A percentile compares a stretch with the other conserved stretches of the same genome.
Conservation (phyloP, 1,139 yeast species). For the Lodderomyces beijingensis region DNA sequence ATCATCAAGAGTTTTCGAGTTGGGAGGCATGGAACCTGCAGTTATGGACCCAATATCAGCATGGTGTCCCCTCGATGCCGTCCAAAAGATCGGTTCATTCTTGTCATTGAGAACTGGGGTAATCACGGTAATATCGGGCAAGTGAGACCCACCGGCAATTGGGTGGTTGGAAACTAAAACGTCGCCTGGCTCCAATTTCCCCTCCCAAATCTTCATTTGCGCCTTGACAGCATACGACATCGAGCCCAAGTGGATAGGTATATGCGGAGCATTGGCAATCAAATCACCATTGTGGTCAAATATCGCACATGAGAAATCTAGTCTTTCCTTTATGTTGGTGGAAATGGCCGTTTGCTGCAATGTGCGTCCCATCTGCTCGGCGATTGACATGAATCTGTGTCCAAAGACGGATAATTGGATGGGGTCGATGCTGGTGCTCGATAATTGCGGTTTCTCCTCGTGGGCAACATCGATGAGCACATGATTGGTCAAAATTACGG, state of each 20-base stretch:
- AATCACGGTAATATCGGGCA: conserved; percentile 80
- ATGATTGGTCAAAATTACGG: conserved; percentile 51
- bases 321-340: conserved; percentile 79
- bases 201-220: conserved; percentile 63
- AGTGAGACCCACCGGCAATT: conserved; percentile 74
- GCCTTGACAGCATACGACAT: conserved; percentile 81
- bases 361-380: conserved; percentile 86
- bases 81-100: conserved; percentile 38
- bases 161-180: conserved; percentile 79
- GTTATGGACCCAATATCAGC: conserved; percentile 46
- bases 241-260: conserved; percentile 83
- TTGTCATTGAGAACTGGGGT: conserved; percentile 48
- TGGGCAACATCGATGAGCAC: conserved; percentile 40
- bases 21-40: conserved; percentile 47
- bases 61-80: conserved; percentile 46
- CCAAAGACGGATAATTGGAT: conserved; percentile 74
- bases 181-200: conserved; percentile 60
- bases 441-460: conserved; percentile 20
- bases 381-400: conserved; percentile 82
- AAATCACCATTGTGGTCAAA: conserved; percentile 72
- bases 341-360: conserved; percentile 77
- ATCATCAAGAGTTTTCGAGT: conserved; percentile 39
- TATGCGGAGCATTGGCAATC: conserved; percentile 85
- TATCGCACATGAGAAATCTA: conserved; percentile 82
- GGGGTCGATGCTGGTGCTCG: conserved; percentile 51